phyloP scores from a whole-genome alignment of 768 basidiomycete genomes.

The Amylocystis lapponica region DNA sequence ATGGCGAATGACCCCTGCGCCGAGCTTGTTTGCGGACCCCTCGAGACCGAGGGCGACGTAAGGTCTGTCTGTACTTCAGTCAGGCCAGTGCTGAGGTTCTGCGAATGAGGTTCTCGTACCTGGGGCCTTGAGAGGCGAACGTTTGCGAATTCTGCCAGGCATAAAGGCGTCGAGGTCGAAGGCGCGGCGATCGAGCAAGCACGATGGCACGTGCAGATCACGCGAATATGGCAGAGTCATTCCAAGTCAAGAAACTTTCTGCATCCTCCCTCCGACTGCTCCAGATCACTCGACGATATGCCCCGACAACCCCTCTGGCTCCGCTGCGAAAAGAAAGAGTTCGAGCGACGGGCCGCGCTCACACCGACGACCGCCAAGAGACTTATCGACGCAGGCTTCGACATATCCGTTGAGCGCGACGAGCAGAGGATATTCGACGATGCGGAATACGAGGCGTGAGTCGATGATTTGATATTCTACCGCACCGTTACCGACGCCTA shows the following conservation, averaged over 20 bases:
- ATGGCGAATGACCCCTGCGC: slow-evolving; percentile 89
- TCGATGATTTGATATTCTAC: slow-evolving; percentile 11
- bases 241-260: slow-evolving; percentile 1
- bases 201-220: background rate
- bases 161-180: slow-evolving; percentile 2
- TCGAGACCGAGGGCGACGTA: slow-evolving; percentile 93
- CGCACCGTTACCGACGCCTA: slow-evolving; percentile 1
- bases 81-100: background rate
- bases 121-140: slow-evolving; percentile 27
- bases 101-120: slow-evolving; percentile 15
- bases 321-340: slow-evolving; percentile 94
- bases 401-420: slow-evolving; percentile 89
- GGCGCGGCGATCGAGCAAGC: background rate
- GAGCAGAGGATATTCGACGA: slow-evolving; percentile 93
- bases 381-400: slow-evolving; percentile 86
- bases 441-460: slow-evolving; percentile 87
- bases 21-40: slow-evolving; percentile 97
- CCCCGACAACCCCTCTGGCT: slow-evolving; percentile 69
- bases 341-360: slow-evolving; percentile 88
- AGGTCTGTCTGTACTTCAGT: slow-evolving; percentile 43
- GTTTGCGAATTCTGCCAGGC: slow-evolving; percentile 18
- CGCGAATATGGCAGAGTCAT: slow-evolving; percentile 9
- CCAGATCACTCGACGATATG: slow-evolving; percentile 38
- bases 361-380: slow-evolving; percentile 88
- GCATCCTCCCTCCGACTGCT: no score